Base-by-base conservation (phyloP, 2,329 filamentous ascomycete genomes). In the Cadophora malorum region DNA sequence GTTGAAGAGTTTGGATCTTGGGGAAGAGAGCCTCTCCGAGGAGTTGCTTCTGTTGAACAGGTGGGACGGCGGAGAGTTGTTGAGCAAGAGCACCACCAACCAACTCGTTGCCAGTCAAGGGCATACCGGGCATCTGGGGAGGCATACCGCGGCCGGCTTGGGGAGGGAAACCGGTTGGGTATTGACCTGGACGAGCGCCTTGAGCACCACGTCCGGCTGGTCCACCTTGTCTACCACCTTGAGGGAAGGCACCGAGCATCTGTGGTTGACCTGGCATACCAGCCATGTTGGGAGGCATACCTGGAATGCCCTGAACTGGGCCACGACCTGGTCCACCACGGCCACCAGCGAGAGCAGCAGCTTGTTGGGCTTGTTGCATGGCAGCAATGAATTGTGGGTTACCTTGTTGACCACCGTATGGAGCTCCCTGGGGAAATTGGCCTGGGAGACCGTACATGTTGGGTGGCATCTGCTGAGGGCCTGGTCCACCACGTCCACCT, bases 21-120 rank as follows among this genome's bases (percentile, higher is more conserved):
- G 96, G 96, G 88, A 98, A 99, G 76, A 99, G 91, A 75, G 93
- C 90, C 84, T 99, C 96, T 80, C 96, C 96, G 65, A 99, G 90
- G 82, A 98, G 93, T 87, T 99, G 96, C 90, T 99, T 99, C 87
- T 98, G 96, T 84, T 97, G 93, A 60, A 86, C 85, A 49, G 91
- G 86, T 64, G 79, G 75, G 61, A 85, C 84, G 45, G 79, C 76
- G 70, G 83, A 80, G 55, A 91, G 83, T 80, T 90, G 88, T 41
- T 82, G 77, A 79, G 89, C 86, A 69, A 90, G 81, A 63, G 86
- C 77, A 61, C 77, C 73, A 67, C 63, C 67, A 66, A 66, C 65
- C 49, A 69, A 64, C 52, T 83, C 81, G 23, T 78, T 74, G 58
- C 72, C 71, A 68, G 70, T 71, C 73, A 72, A 72, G 64, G 74